These are phyloP conservation scores for Vachellia collinsii DNA, from an alignment of 306 rosid genomes.

Conservation along the genomic window DNA sequence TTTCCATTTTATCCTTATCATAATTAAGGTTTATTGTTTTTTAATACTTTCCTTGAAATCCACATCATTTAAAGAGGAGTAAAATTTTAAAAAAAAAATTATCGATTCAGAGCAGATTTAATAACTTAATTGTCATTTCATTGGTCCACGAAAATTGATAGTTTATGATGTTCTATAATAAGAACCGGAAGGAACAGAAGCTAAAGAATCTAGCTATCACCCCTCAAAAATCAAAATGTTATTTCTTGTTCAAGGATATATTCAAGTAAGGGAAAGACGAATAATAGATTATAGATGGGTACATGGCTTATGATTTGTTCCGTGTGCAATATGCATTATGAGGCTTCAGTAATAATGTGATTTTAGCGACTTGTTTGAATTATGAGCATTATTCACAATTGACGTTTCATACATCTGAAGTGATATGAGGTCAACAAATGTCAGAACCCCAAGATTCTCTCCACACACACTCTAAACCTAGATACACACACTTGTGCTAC, in stretches of 20 bases:
- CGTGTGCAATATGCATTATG: constrained; percentile 15
- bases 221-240: neutral
- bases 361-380: neutral
- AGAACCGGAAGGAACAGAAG: neutral
- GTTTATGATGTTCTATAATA: no score
- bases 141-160: no score
- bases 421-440: constrained; percentile 15
- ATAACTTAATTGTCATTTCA: no score
- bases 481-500: neutral
- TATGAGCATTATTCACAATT: constrained; percentile 13
- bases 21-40: no score
- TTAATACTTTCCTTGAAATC: no score
- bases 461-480: neutral
- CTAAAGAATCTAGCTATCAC: neutral
- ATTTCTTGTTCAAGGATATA: neutral
- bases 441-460: constrained; percentile 34
- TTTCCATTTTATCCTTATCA: no score
- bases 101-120: no score
- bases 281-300: neutral
- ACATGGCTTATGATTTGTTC: neutral
- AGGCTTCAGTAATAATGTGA: neutral
- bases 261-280: neutral
- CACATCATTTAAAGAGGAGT: no score
- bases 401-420: constrained; percentile 6
- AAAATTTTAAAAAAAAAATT: no score